Evolutionary conservation across 257 asterid species (phyloP).

Genomic region (Nicotiana tabacum): DNA sequence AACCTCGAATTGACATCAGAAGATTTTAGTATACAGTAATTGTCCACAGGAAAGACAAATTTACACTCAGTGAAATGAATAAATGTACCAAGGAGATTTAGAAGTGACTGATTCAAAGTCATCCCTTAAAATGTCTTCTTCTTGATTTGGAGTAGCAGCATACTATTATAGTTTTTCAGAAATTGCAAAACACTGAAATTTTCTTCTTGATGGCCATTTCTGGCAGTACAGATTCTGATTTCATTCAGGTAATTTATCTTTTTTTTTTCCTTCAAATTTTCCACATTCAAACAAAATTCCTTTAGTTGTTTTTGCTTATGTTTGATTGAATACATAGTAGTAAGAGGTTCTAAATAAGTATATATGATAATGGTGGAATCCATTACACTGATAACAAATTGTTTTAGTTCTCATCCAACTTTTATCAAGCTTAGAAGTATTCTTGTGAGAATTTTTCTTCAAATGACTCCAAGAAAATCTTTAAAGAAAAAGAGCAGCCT

Average conservation of each 20-base stretch:
- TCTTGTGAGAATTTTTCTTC: neutral
- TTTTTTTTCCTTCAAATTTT: neutral
- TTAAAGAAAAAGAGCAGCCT: too few species aligned
- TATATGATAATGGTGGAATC: neutral
- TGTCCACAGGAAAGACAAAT: neutral
- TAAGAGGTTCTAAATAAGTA: neutral
- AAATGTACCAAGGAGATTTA: neutral
- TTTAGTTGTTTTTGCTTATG: neutral
- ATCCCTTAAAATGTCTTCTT: neutral
- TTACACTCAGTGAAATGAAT: neutral
- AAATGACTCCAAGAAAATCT: neutral
- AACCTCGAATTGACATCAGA: neutral
- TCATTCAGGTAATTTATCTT: neutral
- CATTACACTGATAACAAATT: neutral
- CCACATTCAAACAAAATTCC: neutral
- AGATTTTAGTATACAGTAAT: neutral
- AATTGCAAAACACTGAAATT: neutral
- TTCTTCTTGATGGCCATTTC: neutral
- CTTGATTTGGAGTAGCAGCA: neutral
- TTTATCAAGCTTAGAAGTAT: neutral
- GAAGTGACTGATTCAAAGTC: slow-evolving; percentile 33
- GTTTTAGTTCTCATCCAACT: neutral
- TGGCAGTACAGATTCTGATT: neutral
- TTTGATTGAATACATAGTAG: slow-evolving; percentile 9
- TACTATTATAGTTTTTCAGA: neutral